Percentiles rank a stretch among this genome's conserved stretches.
Conservation (phyloP, 345 rosid species). For the Microcos paniculata region DNA sequence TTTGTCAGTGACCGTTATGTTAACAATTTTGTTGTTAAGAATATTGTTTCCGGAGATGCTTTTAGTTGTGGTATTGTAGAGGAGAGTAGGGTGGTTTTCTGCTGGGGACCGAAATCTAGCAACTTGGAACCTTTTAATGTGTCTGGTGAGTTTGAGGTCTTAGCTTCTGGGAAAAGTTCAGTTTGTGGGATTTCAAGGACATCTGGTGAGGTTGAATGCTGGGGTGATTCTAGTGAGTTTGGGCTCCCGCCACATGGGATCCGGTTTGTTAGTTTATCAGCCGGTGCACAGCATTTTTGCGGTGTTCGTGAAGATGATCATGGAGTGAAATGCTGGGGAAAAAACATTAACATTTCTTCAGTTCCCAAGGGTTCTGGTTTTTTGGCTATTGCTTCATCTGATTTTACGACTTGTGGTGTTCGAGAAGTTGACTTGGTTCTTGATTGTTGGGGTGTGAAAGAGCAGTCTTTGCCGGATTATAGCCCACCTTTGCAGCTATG, state of each 20-base stretch:
- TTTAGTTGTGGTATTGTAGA: constrained; percentile 83
- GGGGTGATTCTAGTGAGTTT: constrained; percentile 59
- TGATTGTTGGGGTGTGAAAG: constrained; percentile 78
- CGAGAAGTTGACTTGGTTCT: constrained; percentile 85
- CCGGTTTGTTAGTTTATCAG: constrained; percentile 62
- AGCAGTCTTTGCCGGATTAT: constrained; percentile 42
- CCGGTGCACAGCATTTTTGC: constrained; percentile 73
- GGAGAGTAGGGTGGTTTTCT: constrained; percentile 49
- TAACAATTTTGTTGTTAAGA: constrained; percentile 48
- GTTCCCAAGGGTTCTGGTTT: constrained; percentile 72
- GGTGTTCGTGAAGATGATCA: constrained; percentile 82
- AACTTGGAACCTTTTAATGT: constrained; percentile 39
- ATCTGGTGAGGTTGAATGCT: constrained; percentile 61
- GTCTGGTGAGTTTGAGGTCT: constrained; percentile 38
- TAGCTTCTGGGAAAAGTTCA: constrained; percentile 62
- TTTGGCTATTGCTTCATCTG: constrained; percentile 83
- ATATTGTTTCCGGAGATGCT: constrained; percentile 85
- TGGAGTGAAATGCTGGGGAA: constrained; percentile 89
- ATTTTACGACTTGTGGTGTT: constrained; percentile 73
- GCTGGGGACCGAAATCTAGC: constrained; percentile 86
- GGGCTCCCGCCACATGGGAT: constrained; percentile 35
- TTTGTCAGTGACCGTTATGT: constrained; percentile 42
- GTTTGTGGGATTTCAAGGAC: constrained; percentile 67
- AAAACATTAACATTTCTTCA: constrained; percentile 46
- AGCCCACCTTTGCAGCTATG: constrained; percentile 85